Conservation (phyloP, 1,284 basidiomycete genomes). For the Coriolopsis trogii region DNA sequence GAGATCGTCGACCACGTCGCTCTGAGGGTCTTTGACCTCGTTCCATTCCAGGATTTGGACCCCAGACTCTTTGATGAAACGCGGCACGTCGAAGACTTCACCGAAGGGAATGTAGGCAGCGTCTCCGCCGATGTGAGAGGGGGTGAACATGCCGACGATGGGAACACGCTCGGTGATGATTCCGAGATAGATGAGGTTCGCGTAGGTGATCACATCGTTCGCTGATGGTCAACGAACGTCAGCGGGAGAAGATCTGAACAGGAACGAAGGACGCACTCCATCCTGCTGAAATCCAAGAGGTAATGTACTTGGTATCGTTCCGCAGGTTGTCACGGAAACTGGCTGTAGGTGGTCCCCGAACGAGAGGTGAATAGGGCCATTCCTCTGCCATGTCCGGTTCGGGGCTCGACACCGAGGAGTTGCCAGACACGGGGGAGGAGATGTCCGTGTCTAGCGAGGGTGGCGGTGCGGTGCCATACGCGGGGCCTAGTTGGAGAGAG, state of each 20-base stretch:
- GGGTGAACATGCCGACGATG: conserved; percentile 64
- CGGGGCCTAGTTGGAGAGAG: conserved; percentile 2
- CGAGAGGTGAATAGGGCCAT: conserved; percentile 28
- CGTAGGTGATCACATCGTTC: conserved; percentile 74
- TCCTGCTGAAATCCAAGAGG: conserved; percentile 69
- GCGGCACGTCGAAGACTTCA: conserved; percentile 47
- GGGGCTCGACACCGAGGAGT: too few species aligned
- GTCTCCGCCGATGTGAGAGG: conserved; percentile 61
- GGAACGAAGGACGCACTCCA: conserved; percentile 54
- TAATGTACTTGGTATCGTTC: conserved; percentile 62
- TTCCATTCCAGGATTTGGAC: conserved; percentile 45
- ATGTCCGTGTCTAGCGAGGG: conserved; percentile 17
- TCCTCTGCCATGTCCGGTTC: conserved; percentile 4
- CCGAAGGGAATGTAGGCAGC: conserved; percentile 41
- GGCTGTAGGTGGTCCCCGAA: conserved; percentile 53
- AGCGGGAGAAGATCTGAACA: background rate
- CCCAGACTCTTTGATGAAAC: conserved; percentile 38
- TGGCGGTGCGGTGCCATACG: conserved; percentile 25
- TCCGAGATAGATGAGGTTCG: conserved; percentile 70
- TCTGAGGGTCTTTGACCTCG: conserved; percentile 42
- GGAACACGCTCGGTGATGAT: conserved; percentile 66
- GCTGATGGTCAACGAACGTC: conserved; percentile 40
- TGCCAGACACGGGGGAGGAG: too few species aligned
- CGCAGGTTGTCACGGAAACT: conserved; percentile 63
- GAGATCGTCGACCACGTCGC: conserved; percentile 50